Evolutionary conservation across 768 basidiomycete genomes (phyloP), one percentile per base, ranked within the genome.

Genomic region (Rhodotorula paludigena): DNA sequence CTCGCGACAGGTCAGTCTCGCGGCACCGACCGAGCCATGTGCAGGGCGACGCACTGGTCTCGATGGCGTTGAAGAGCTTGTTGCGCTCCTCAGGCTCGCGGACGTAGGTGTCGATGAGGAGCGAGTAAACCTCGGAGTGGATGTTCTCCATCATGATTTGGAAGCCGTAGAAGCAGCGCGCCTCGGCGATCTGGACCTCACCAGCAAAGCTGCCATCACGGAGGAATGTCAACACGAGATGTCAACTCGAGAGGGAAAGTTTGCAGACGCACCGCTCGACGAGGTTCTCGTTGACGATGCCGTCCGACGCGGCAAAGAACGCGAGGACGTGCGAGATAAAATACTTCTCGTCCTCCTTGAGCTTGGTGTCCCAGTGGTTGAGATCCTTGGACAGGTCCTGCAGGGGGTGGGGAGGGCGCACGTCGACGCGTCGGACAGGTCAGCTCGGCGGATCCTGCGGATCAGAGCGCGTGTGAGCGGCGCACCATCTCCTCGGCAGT

Each of bases 61-160:
- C 90, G 59, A 96, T 84, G 44, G 92, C 92, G 66, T 90, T 86
- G 77, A 97, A 96, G 25, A 96, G 86, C 75, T 86, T 87, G 51
- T 86, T 85, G 48, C 90, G 86, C 76, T 89, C 80, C 3, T 78
- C 81, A 6, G 84, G 77, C 61, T 96, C 92, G 75, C 87, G 89
- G 80, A 96, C 89, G 77, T 93, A 93, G 61, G 80, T 89, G 78
- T 94, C 91, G 75, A 96, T 92, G 74, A 96, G 87, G 36, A 94
- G 84, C 0, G 92, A 93, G 78, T 96, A 96, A 0, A 92, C 92
- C 76, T 96, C 92, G 4, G 92, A 92, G 79, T 96, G 92, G 45
- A 96, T 85, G 77, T 94, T 94, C 75, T 94, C 92, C 85, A 93
- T 96, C 92, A 96, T 96, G 74, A 96, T 89, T 77, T 96, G 92